Evolutionary conservation across 805 yeast species (phyloP).

Genomic region (Wickerhamomyces sydowiorum): DNA sequence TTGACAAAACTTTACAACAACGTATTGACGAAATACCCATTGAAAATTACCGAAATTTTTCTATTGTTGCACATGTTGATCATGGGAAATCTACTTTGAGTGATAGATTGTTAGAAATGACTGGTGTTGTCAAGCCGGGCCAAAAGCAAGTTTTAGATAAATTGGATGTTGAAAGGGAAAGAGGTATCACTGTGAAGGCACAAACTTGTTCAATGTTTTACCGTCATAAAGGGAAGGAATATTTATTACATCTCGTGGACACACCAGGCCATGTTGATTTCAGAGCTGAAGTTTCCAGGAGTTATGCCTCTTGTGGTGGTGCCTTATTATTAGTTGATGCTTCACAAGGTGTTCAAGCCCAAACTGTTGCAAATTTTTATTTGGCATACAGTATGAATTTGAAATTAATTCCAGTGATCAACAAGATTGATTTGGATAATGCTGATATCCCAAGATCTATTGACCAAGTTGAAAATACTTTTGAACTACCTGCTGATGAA

Average conservation of each 20-base stretch:
- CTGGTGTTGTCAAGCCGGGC: conserved; percentile 82
- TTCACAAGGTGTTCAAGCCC: conserved; percentile 95
- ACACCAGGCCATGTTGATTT: conserved; percentile 99
- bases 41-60: conserved; percentile 79
- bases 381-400: conserved; percentile 83
- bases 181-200: conserved; percentile 96
- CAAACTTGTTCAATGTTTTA: conserved; percentile 95
- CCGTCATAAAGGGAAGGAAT: conserved; percentile 59
- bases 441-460: conserved; percentile 79
- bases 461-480: conserved; percentile 79
- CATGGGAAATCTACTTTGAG: conserved; percentile 85
- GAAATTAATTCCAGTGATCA: conserved; percentile 80
- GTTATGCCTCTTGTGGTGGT: conserved; percentile 95
- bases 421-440: conserved; percentile 83
- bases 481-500: conserved; percentile 70
- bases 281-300: conserved; percentile 86
- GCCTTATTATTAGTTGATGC: conserved; percentile 90
- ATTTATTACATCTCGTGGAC: conserved; percentile 84
- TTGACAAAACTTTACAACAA: conserved; percentile 30
- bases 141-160: conserved; percentile 86
- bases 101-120: conserved; percentile 80
- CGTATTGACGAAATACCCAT: conserved; percentile 77
- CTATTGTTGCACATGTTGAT: conserved; percentile 95
- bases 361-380: conserved; percentile 95
- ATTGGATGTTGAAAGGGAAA: conserved; percentile 88